Percentiles rank a stretch among this genome's conserved stretches.
Evolutionary conservation across 331 rosid genomes (phyloP).

Genomic region (Ulmus americana): DNA sequence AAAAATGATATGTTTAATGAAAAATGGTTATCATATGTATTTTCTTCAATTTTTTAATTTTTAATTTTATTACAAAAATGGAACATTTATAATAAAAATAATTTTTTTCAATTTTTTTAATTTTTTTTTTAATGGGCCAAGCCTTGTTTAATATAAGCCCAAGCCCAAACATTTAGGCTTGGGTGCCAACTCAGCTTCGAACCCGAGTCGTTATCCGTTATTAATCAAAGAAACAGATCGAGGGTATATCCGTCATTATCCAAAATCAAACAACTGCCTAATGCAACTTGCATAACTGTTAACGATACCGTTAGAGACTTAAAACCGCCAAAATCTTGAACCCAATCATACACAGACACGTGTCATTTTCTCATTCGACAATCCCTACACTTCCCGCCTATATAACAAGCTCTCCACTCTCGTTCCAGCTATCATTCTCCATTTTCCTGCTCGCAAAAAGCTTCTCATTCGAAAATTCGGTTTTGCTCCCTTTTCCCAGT

Average conservation of each 20-base stretch:
- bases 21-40: no score
- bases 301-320: not conserved
- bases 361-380: not conserved
- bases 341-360: conserved; percentile 10
- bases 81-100: no score
- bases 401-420: conserved; percentile 2
- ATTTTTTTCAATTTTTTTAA: no score
- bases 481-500: not conserved
- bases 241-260: not conserved
- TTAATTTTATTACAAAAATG: no score
- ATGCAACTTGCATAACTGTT: conserved; percentile 4
- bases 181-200: no score
- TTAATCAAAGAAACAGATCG: not conserved
- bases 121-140: no score
- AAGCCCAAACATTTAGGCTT: no score
- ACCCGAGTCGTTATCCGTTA: not conserved
- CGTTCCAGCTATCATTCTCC: not conserved
- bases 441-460: not conserved
- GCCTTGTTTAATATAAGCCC: no score
- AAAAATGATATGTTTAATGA: no score
- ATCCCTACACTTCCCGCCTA: not conserved
- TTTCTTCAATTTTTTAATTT: no score
- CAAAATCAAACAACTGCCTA: not conserved
- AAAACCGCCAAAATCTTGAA: conserved; percentile 9
- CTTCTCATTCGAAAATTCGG: conserved; percentile 16